phyloP scores from a whole-genome alignment of 148 eudicot species.

The Mesembryanthemum crystallinum region DNA sequence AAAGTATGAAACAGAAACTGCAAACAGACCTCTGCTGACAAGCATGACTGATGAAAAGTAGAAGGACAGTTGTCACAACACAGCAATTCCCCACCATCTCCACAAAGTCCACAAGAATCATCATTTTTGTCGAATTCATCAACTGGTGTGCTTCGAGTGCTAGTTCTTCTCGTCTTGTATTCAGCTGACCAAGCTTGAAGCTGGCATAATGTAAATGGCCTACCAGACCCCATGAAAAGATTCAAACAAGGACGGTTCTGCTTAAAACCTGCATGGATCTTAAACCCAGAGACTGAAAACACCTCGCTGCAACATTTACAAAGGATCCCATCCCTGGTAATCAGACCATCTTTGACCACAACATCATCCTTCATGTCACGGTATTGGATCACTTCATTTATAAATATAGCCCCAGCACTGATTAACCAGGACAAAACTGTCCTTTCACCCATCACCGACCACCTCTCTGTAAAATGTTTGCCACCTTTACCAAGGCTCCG shows the following conservation, averaged over 20 bases:
- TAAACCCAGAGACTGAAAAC: constrained; percentile 66
- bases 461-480: constrained; percentile 49
- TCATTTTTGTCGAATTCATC: constrained; percentile 76
- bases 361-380: constrained; percentile 56
- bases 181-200: constrained; percentile 99
- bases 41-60: constrained; percentile 87
- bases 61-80: constrained; percentile 98
- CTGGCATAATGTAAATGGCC: constrained; percentile 70
- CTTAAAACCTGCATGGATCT: constrained; percentile 73
- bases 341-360: constrained; percentile 71
- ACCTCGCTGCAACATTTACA: constrained; percentile 72
- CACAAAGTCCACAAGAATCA: constrained; percentile 96
- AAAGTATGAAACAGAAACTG: constrained; percentile 20
- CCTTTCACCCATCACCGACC: constrained; percentile 47
- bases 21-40: constrained; percentile 67
- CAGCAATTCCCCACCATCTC: constrained; percentile 91
- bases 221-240: constrained; percentile 83
- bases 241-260: constrained; percentile 61
- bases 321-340: constrained; percentile 67
- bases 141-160: constrained; percentile 39
- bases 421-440: constrained; percentile 82
- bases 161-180: constrained; percentile 68
- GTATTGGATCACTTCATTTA: constrained; percentile 67
- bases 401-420: constrained; percentile 47
- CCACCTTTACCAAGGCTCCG: constrained; percentile 61